These are phyloP conservation scores for Lodderomyces elongisporus DNA, from an alignment of 1,139 yeast species.

Conservation along the genomic window DNA sequence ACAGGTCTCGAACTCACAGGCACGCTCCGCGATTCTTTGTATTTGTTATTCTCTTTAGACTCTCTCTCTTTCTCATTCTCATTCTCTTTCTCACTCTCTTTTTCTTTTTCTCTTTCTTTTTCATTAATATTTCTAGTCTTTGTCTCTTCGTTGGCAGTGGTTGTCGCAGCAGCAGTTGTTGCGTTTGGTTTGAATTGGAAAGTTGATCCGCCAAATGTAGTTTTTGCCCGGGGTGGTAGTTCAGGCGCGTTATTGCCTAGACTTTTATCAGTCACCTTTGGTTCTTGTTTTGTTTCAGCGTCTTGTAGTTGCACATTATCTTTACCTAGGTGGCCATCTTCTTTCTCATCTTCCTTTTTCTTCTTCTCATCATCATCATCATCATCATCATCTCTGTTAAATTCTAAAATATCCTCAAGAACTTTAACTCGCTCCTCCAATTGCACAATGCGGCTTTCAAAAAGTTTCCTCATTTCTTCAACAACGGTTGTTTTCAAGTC, in stretches of 20 bases:
- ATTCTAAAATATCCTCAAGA: conserved; percentile 11
- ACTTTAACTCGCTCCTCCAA: conserved; percentile 20
- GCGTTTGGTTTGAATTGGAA: conserved; percentile 21
- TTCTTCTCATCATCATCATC: background rate
- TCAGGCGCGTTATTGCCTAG: conserved; percentile 12
- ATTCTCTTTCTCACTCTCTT: conserved; percentile 7
- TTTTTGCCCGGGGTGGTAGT: conserved; percentile 18
- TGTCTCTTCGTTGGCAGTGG: conserved; percentile 11
- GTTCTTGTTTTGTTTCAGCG: background rate
- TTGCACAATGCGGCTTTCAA: conserved; percentile 17
- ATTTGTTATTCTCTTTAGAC: conserved; percentile 2
- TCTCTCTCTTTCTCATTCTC: conserved; percentile 13
- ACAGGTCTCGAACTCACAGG: conserved; percentile 22
- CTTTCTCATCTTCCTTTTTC: conserved; percentile 6
- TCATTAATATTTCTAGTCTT: conserved; percentile 9
- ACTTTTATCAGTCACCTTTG: no score
- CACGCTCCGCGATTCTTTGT: conserved; percentile 2
- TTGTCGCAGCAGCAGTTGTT: background rate
- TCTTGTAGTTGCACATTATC: conserved; percentile 2
- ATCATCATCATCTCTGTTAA: conserved; percentile 1
- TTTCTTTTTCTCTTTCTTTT: no score
- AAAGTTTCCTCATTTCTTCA: conserved; percentile 15
- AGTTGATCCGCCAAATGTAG: conserved; percentile 28
- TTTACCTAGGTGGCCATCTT: conserved; percentile 2
- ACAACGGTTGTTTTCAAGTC: conserved; percentile 16